Evolutionary conservation across 495 filamentous ascomycete genomes (phyloP), one percentile per base, ranked within the genome.

Genomic region (Penicillium flavigenum): DNA sequence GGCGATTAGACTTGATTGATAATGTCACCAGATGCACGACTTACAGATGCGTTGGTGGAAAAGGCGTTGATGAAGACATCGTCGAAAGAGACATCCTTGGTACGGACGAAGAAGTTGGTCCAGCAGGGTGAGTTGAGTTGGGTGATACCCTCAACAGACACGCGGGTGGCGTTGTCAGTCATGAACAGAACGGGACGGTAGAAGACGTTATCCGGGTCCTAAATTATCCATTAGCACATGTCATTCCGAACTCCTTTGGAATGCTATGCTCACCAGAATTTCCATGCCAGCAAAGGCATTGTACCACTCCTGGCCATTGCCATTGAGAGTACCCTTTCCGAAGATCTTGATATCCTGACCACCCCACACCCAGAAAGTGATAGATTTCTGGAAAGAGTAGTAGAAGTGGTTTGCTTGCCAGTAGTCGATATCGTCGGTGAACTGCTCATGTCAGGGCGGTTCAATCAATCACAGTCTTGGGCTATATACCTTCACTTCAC

Each of bases 321-420:
- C 82, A 60, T 84, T 82, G 34, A 84, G 51, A 16, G 74, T 68
- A 7, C 82, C 82, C 3, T 63, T 62, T 20, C 82, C 82, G 45
- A 74, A 81, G 59, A 85, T 83, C 54, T 78, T 77, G 64, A 85
- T 79, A 61, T 83, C 72, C 48, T 77, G 69, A 6, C 82, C 82
- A 51, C 82, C 82, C 80, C 79, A 84, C 38, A 79, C 72, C 82
- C 81, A 85, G 62, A 83, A 84, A n/a, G 79, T 78, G 48, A 84
- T 79, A 10, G 77, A 81, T 62, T 83, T 81, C 55, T 84, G 82
- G 72, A 83, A 85, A 14, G 74, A 69, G 55, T 83, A 79, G 53
- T 67, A 75, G 67, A 81, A 85, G 60, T 82, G 69, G 60, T 83
- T 79, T 16, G 64, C 72, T 68, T 84, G 81, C 83, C 82, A 86